These are phyloP conservation scores for Sporothrix dimorphospora DNA, from an alignment of 2,329 filamentous ascomycete genomes.

Conservation along the genomic window DNA sequence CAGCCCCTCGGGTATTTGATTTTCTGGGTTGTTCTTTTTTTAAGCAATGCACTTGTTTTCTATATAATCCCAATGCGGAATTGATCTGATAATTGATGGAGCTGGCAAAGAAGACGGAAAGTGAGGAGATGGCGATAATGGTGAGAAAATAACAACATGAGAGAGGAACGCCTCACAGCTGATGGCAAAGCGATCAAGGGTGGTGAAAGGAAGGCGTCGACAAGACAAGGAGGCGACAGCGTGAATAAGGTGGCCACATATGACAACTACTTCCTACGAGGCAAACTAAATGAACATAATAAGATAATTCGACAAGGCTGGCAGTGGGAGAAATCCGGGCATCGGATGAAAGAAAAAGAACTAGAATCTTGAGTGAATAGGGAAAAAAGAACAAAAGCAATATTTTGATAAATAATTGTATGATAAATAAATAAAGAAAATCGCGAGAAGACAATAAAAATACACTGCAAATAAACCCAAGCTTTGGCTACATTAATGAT, in stretches of 20 bases:
- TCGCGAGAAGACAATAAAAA: no score
- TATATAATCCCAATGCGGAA: neutral
- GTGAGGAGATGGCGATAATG: neutral
- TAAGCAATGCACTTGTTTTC: neutral
- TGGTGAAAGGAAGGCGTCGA: neutral
- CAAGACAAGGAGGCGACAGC: neutral
- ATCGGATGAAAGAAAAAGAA: neutral
- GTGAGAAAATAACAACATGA: neutral
- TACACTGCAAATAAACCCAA: no score
- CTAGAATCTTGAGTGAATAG: no score
- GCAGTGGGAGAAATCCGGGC: neutral
- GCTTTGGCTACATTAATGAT: no score
- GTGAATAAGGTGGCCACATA: no score
- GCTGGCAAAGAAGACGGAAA: neutral
- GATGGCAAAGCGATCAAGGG: neutral
- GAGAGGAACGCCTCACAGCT: neutral
- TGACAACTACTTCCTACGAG: no score
- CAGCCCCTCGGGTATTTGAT: constrained; percentile 15
- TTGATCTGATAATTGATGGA: neutral
- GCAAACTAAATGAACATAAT: no score
- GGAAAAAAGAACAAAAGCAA: no score
- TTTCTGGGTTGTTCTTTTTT: neutral
- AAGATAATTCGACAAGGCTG: no score
- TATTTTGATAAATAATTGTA: no score
- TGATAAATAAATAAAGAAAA: no score